Percentiles rank a stretch among this genome's conserved stretches.
These are phyloP conservation scores for Ilyonectria mors-panacis DNA, from an alignment of 2,329 filamentous ascomycete genomes.

Conservation along the genomic window DNA sequence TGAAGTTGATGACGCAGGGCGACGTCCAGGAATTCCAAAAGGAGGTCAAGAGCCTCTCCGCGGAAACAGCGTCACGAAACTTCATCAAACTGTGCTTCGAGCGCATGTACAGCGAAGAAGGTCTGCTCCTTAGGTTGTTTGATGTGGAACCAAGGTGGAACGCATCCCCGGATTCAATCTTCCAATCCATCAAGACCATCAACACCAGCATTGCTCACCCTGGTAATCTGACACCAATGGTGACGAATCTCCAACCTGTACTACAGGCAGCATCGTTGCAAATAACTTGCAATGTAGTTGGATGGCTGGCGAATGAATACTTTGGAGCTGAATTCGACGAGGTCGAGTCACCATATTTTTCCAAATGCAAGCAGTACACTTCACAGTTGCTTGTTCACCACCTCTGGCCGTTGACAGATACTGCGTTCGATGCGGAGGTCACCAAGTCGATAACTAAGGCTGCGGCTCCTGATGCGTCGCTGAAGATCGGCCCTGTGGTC, in stretches of 20 bases:
- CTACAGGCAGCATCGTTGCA: slow-evolving; percentile 64
- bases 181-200: slow-evolving; percentile 63
- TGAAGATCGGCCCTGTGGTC: slow-evolving; percentile 66
- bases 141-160: slow-evolving; percentile 69
- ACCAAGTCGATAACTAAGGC: slow-evolving; percentile 68
- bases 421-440: slow-evolving; percentile 69
- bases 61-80: slow-evolving; percentile 70
- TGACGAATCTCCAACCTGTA: slow-evolving; percentile 63
- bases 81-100: slow-evolving; percentile 74
- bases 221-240: slow-evolving; percentile 68
- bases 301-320: slow-evolving; percentile 73
- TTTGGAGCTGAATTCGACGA: slow-evolving; percentile 70
- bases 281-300: slow-evolving; percentile 68
- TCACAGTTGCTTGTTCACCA: slow-evolving; percentile 70
- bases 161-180: slow-evolving; percentile 64
- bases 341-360: slow-evolving; percentile 67
- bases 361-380: slow-evolving; percentile 70
- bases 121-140: slow-evolving; percentile 69
- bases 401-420: slow-evolving; percentile 71
- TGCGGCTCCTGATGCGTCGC: slow-evolving; percentile 60
- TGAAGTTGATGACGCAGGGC: slow-evolving; percentile 67
- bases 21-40: slow-evolving; percentile 69
- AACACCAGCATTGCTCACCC: slow-evolving; percentile 68
- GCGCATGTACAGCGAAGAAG: slow-evolving; percentile 68
- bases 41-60: slow-evolving; percentile 63